phyloP scores from a whole-genome alignment of 768 basidiomycete genomes.

The Tricholoma hemisulphureum region DNA sequence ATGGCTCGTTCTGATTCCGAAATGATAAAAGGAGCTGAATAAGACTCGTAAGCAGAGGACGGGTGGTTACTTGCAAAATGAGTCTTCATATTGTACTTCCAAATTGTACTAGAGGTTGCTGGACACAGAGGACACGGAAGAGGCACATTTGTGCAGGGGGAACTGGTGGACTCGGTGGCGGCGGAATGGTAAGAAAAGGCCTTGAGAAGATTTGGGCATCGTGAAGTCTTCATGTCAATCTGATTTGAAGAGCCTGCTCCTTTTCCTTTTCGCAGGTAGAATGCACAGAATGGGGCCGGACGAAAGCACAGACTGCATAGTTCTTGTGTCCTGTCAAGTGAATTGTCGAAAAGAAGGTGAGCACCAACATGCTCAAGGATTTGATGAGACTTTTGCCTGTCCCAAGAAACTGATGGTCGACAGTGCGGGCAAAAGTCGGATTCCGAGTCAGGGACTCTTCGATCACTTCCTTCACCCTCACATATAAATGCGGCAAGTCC shows the following conservation, averaged over 20 bases:
- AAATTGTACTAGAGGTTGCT: slow-evolving; percentile 2
- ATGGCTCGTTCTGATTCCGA: slow-evolving; percentile 7
- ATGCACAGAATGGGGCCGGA: slow-evolving; percentile 3
- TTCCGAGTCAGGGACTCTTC: neutral
- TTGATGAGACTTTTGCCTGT: too few relatives aligned
- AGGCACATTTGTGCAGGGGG: slow-evolving; percentile 9
- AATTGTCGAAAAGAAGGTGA: too few relatives aligned
- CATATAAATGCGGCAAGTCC: neutral
- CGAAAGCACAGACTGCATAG: slow-evolving; percentile 8
- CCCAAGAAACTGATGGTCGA: too few relatives aligned
- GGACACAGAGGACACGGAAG: slow-evolving; percentile 6
- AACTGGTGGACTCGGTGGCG: slow-evolving; percentile 5
- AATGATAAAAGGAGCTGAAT: slow-evolving; percentile 2
- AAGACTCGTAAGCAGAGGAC: slow-evolving; percentile 2
- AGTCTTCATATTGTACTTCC: slow-evolving; percentile 10
- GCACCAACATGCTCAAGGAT: slow-evolving; percentile 9
- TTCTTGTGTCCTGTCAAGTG: neutral
- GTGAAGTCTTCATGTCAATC: slow-evolving; percentile 5
- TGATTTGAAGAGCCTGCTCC: slow-evolving; percentile 6
- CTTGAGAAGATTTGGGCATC: slow-evolving; percentile 5
- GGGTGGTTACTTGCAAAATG: slow-evolving; percentile 7
- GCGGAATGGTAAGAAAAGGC: slow-evolving; percentile 8
- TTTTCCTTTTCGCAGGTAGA: slow-evolving; percentile 3
- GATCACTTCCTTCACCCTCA: neutral
- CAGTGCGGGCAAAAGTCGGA: neutral